A percentile compares a stretch with the other conserved stretches of the same genome.
phyloP scores from a whole-genome alignment of 345 rosid genomes.

The Pelargonium nanum region DNA sequence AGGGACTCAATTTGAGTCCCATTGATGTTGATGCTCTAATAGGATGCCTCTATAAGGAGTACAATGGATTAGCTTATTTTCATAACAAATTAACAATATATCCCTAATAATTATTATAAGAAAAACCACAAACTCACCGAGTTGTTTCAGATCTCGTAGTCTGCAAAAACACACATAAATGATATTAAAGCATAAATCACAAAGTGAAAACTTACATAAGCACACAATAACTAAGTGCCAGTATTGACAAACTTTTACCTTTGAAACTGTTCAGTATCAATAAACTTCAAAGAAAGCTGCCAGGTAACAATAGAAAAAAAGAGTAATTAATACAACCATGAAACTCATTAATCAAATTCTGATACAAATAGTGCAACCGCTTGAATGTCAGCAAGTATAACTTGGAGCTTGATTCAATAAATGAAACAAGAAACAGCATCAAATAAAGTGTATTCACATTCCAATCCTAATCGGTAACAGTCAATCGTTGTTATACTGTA shows the following conservation, averaged over 20 bases:
- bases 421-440: neutral
- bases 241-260: slow-evolving; percentile 36
- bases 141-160: slow-evolving; percentile 89
- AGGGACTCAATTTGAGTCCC: too few species aligned
- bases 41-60: neutral
- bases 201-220: neutral
- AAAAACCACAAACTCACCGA: slow-evolving; percentile 44
- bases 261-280: slow-evolving; percentile 90
- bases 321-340: neutral
- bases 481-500: too few species aligned
- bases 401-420: neutral
- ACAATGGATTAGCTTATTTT: too few species aligned
- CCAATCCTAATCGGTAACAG: neutral
- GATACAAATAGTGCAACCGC: neutral
- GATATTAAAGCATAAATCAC: neutral
- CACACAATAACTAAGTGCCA: neutral
- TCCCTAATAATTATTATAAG: neutral
- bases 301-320: slow-evolving; percentile 7
- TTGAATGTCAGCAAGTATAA: neutral
- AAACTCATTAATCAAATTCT: neutral
- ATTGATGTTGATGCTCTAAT: too few species aligned
- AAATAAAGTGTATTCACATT: neutral
- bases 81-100: too few species aligned
- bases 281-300: slow-evolving; percentile 72
- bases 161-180: slow-evolving; percentile 26